Evolutionary conservation across 2,329 filamentous ascomycete species (phyloP).

Genomic region (Kalmusia sp.): DNA sequence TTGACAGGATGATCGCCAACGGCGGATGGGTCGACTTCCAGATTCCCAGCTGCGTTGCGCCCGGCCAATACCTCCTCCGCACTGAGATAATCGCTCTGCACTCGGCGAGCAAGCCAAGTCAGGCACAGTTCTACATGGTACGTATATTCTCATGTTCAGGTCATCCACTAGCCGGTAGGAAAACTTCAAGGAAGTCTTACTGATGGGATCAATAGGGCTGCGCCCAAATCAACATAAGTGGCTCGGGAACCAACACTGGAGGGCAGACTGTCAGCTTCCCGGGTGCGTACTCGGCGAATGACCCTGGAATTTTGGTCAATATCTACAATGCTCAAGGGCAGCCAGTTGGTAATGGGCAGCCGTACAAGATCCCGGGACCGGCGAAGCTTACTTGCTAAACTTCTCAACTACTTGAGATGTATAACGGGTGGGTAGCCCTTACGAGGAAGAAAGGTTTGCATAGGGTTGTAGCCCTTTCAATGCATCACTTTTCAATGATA

Average conservation of each 20-base stretch:
- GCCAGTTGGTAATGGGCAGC: constrained; percentile 24
- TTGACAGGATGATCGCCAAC: constrained; percentile 57
- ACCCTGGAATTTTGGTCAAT: constrained; percentile 26
- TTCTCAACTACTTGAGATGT: too few species aligned
- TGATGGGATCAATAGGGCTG: constrained; percentile 33
- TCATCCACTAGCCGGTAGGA: background rate
- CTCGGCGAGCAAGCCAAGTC: constrained; percentile 32
- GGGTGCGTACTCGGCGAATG: constrained; percentile 30
- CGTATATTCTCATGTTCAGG: background rate
- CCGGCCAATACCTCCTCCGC: constrained; percentile 47
- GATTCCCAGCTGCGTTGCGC: constrained; percentile 31
- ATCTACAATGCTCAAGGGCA: constrained; percentile 22
- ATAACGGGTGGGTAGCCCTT: too few species aligned
- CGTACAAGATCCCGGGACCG: constrained; percentile 57
- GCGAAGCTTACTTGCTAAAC: constrained; percentile 52
- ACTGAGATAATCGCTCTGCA: constrained; percentile 53
- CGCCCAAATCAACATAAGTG: constrained; percentile 45
- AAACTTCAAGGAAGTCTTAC: background rate
- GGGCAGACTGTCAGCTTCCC: constrained; percentile 35
- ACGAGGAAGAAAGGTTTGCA: too few species aligned
- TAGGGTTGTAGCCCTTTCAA: too few species aligned
- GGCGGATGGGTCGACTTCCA: constrained; percentile 54
- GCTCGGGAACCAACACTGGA: constrained; percentile 30
- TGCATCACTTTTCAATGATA: too few species aligned
- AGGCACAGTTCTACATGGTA: constrained; percentile 47